These are phyloP conservation scores for Paratinospora sagittata DNA, from an alignment of 164 flowering plant species.

Conservation along the genomic window DNA sequence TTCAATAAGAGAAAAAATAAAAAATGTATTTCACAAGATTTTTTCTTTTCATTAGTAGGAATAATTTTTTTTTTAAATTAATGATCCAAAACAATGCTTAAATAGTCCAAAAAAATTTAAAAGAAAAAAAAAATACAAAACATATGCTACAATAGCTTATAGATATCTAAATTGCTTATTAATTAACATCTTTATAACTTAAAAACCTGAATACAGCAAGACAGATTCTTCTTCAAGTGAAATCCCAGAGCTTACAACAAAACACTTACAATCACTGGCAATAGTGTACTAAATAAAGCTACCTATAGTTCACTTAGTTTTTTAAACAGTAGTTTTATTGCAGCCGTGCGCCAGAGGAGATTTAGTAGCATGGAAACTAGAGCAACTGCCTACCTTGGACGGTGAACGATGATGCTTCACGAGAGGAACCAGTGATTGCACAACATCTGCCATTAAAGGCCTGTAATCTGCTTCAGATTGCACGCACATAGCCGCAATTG, in stretches of 20 bases:
- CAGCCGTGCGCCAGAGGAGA: slow-evolving; percentile 28
- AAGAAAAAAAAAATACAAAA: no score
- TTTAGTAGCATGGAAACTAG: slow-evolving; percentile 36
- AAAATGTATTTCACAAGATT: no score
- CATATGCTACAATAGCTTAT: no score
- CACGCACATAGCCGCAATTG: slow-evolving; percentile 98
- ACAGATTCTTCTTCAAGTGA: neutral
- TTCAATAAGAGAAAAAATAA: no score
- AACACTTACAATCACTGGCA: neutral
- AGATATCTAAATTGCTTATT: neutral
- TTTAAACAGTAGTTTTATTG: neutral
- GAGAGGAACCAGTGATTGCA: slow-evolving; percentile 84
- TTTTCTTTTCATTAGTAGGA: no score
- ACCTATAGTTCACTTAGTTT: neutral
- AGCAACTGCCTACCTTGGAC: slow-evolving; percentile 42
- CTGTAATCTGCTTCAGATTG: slow-evolving; percentile 94
- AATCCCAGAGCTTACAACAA: neutral
- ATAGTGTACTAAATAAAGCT: neutral
- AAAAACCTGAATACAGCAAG: neutral
- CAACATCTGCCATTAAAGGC: slow-evolving; percentile 94
- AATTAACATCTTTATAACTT: neutral
- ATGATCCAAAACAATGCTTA: no score
- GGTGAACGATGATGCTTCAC: slow-evolving; percentile 51
- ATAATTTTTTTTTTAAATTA: no score
- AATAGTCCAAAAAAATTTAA: no score